phyloP scores from a whole-genome alignment of 352 stramenopile genomes.

The Globisporangium orthogonon region DNA sequence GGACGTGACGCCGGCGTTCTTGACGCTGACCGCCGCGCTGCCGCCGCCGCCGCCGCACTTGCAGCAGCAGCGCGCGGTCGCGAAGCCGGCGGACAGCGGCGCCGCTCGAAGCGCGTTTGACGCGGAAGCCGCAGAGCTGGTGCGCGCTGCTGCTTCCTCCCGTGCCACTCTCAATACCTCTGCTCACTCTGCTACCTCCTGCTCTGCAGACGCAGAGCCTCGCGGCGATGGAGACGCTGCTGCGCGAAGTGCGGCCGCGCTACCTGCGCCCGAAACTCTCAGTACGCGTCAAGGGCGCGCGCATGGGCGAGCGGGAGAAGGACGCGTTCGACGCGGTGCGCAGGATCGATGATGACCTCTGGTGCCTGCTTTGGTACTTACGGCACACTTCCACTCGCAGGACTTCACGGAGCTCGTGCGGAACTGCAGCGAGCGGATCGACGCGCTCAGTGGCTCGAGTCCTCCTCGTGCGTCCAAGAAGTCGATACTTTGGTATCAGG shows the following conservation, averaged over 20 bases:
- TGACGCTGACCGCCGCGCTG: slow-evolving; percentile 9
- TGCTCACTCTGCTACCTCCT: not conserved
- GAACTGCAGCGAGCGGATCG: slow-evolving; percentile 53
- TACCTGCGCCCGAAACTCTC: slow-evolving; percentile 60
- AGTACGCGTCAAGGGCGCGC: slow-evolving; percentile 47
- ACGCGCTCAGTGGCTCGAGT: slow-evolving; percentile 20
- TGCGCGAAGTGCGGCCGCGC: slow-evolving; percentile 35
- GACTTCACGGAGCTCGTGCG: slow-evolving; percentile 72
- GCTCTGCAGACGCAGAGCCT: slow-evolving; percentile 32
- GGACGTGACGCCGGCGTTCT: slow-evolving; percentile 25
- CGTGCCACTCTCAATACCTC: not conserved
- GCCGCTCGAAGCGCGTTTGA: slow-evolving; percentile 5
- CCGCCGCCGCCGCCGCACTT: no score
- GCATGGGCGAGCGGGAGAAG: slow-evolving; percentile 70
- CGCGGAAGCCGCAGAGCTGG: slow-evolving; percentile 8
- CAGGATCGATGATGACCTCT: not conserved
- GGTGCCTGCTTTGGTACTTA: no score
- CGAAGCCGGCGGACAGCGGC: no score
- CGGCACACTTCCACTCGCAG: slow-evolving; percentile 9
- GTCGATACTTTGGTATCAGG: no score
- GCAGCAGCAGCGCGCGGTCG: no score
- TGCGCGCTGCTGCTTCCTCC: not conserved
- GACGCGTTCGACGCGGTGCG: slow-evolving; percentile 68
- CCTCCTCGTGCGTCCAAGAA: slow-evolving; percentile 8
- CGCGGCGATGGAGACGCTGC: slow-evolving; percentile 43